Evolutionary conservation across 2,329 filamentous ascomycete genomes (phyloP), one percentile per base, ranked within the genome.

Genomic region (Aspergillus melleus): DNA sequence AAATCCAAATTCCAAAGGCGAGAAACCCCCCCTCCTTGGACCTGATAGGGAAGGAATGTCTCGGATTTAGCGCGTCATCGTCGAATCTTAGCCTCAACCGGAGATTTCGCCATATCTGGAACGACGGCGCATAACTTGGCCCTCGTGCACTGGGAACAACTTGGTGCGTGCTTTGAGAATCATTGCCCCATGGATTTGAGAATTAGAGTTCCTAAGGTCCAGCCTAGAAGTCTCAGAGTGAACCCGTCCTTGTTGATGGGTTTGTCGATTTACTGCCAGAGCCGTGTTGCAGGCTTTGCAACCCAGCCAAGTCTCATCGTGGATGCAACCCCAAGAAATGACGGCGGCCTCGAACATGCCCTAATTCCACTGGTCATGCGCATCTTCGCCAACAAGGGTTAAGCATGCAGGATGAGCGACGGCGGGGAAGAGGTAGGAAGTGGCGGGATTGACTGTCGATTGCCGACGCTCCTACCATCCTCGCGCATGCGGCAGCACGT

Each of bases 61-160:
- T 59, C 63, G 55, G 54, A 52, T 53, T 54, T 22, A 55, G 49
- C 55, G 58, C 42, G 59, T 57, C 57, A 20, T 63, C 59, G 55
- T 63, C 60, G 59, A 66, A 63, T 61, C 54, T 57, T 61, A 58
- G 61, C 53, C 58, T 52, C 42, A 54, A 30, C 62, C 66, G 67
- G 67, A 56, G 59, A 50, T 65, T 65, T 69, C 60, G 50, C 67
- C 61, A 36, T 55, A 65, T 68, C 32, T 46, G 66, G 66, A 67
- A 65, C 66, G 39, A 47, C 32, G 39, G 51, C 32, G 57, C 46
- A 52, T 3, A 44, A 46, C 16, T n/a, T 24, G 44, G 26, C 30
- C 51, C 52, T 46, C 52, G 16, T 11, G 32, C 22, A 36, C 57
- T 63, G 56, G 61, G 58, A 56, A 42, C 36, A 42, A n/a, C 36